Percentiles rank a stretch among this genome's conserved stretches.
phyloP scores from a whole-genome alignment of 345 rosid genomes.

The Arabidopsis thaliana region DNA sequence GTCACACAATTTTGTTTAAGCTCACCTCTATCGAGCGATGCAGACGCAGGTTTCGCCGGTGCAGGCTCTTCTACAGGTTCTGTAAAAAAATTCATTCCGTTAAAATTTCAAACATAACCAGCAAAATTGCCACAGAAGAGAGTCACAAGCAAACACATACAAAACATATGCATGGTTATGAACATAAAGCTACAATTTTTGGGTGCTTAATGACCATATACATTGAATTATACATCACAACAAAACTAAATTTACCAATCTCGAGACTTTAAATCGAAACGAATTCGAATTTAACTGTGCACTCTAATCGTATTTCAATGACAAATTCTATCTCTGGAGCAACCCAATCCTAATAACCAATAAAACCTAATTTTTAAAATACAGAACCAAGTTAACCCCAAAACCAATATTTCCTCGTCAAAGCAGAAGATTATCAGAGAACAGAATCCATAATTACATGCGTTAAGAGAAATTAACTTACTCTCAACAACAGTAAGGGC shows the following conservation, averaged over 20 bases:
- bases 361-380: not conserved
- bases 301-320: not conserved
- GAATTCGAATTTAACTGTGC: no score
- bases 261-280: no score
- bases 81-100: constrained; percentile 42
- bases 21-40: constrained; percentile 76
- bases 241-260: no score
- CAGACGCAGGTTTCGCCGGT: constrained; percentile 61
- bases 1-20: not conserved
- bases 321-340: not conserved
- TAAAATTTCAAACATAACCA: constrained; percentile 12
- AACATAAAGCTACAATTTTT: no score
- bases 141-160: constrained; percentile 7
- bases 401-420: not conserved
- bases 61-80: constrained; percentile 63
- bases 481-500: constrained; percentile 66
- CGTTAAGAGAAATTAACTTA: constrained; percentile 43
- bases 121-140: not conserved
- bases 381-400: not conserved
- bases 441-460: not conserved
- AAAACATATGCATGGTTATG: not conserved
- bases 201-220: no score
- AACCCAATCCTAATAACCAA: constrained; percentile 24
- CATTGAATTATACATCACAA: no score
- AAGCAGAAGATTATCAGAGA: not conserved